Conservation (phyloP, 2,329 filamentous ascomycete species). For the Aureobasidium sp. region DNA sequence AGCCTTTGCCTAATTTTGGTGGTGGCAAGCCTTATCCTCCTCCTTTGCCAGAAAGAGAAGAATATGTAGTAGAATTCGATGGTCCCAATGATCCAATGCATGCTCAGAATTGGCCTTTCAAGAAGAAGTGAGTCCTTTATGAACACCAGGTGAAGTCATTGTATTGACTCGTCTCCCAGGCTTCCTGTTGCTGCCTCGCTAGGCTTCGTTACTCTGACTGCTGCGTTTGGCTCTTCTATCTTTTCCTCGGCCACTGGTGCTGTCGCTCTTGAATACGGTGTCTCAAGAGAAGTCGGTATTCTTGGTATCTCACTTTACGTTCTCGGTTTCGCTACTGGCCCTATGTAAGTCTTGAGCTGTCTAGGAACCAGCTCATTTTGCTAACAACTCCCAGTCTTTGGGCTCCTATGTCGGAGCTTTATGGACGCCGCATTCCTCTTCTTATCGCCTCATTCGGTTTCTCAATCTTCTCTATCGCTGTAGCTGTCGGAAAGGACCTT, state of each 20-base stretch:
- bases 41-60: slow-evolving; percentile 59
- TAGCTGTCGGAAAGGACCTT: slow-evolving; percentile 32
- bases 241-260: slow-evolving; percentile 38
- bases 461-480: slow-evolving; percentile 43
- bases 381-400: slow-evolving; percentile 30
- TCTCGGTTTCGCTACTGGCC: slow-evolving; percentile 32
- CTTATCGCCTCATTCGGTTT: slow-evolving; percentile 29
- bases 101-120: slow-evolving; percentile 77
- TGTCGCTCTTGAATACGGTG: slow-evolving; percentile 37
- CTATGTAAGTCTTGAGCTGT: slow-evolving; percentile 8
- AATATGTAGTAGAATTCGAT: slow-evolving; percentile 77
- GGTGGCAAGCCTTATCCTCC: slow-evolving; percentile 70
- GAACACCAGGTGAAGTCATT: background rate
- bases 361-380: slow-evolving; percentile 15
- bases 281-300: slow-evolving; percentile 34
- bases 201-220: slow-evolving; percentile 64
- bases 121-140: slow-evolving; percentile 58
- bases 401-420: slow-evolving; percentile 44
- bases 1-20: slow-evolving; percentile 62
- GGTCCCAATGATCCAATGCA: slow-evolving; percentile 67
- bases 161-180: slow-evolving; percentile 29
- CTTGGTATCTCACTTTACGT: slow-evolving; percentile 33
- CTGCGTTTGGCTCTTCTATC: slow-evolving; percentile 55
- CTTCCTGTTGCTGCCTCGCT: slow-evolving; percentile 60
- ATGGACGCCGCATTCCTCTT: slow-evolving; percentile 30